A percentile compares a stretch with the other conserved stretches of the same genome.
Conservation (phyloP, 768 basidiomycete species). For the Stropharia rugosoannulata region DNA sequence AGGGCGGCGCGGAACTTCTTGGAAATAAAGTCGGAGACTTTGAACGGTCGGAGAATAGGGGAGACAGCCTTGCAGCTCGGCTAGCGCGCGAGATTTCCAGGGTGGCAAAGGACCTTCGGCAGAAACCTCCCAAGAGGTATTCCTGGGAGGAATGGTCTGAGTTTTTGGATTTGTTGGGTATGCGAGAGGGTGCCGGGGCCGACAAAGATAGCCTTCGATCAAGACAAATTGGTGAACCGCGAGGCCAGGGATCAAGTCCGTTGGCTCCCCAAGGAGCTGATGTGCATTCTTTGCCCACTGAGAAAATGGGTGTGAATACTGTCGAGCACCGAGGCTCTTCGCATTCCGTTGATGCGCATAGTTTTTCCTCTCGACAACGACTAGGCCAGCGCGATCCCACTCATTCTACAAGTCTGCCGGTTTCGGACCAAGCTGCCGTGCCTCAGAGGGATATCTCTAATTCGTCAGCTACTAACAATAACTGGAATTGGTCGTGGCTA, state of each 20-base stretch:
- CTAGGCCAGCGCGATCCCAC: no score
- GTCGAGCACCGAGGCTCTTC: background rate
- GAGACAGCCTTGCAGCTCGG: constrained; percentile 25
- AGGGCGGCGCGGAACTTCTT: constrained; percentile 25
- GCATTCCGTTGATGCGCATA: background rate
- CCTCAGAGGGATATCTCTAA: background rate
- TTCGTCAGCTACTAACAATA: background rate
- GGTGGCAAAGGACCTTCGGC: constrained; percentile 29
- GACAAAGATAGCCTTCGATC: background rate
- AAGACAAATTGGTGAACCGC: no score
- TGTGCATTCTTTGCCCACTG: background rate
- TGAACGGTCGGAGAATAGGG: constrained; percentile 23
- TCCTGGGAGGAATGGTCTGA: constrained; percentile 36
- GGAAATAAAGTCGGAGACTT: constrained; percentile 35
- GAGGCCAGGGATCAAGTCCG: background rate
- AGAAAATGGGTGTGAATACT: background rate
- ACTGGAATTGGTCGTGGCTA: constrained; percentile 36
- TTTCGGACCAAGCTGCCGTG: background rate
- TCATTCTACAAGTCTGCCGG: no score
- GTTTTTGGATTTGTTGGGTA: constrained; percentile 30
- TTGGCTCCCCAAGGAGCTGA: background rate
- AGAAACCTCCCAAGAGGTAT: constrained; percentile 26
- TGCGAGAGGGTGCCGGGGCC: constrained; percentile 6
- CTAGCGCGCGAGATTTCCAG: constrained; percentile 28
- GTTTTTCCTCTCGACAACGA: background rate